Conservation (phyloP, 495 filamentous ascomycete species). For the Penicillium angulare region DNA sequence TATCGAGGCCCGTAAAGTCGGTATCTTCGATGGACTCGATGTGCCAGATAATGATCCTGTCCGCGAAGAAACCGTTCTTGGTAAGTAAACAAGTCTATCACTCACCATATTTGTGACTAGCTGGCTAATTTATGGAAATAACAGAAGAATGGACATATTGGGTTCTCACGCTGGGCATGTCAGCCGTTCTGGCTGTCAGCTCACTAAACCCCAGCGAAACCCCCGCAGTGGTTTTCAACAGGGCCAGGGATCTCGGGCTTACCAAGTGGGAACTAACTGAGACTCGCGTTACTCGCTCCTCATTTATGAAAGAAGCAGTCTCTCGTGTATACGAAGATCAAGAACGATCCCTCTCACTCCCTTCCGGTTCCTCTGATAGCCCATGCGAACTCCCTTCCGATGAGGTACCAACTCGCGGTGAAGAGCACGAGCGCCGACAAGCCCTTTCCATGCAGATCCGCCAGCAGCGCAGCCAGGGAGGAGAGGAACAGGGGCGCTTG, state of each 20-base stretch:
- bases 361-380: slow-evolving; percentile 7
- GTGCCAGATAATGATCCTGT: slow-evolving; percentile 47
- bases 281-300: slow-evolving; percentile 45
- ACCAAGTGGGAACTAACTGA: slow-evolving; percentile 55
- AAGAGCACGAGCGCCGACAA: slow-evolving; percentile 25
- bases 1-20: slow-evolving; percentile 52
- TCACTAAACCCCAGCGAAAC: slow-evolving; percentile 42
- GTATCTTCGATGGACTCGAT: slow-evolving; percentile 53
- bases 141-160: slow-evolving; percentile 64
- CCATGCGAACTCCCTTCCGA: slow-evolving; percentile 9
- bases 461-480: slow-evolving; percentile 25
- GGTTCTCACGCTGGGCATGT: slow-evolving; percentile 58
- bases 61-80: slow-evolving; percentile 54
- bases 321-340: slow-evolving; percentile 57
- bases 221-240: slow-evolving; percentile 46
- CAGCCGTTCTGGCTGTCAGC: slow-evolving; percentile 55
- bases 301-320: slow-evolving; percentile 64
- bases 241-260: slow-evolving; percentile 53
- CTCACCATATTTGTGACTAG: not conserved
- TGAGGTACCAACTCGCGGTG: slow-evolving; percentile 25
- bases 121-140: slow-evolving; percentile 34
- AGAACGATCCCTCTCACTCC: slow-evolving; percentile 22
- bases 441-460: slow-evolving; percentile 34
- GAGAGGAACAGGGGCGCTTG: slow-evolving; percentile 26
- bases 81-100: slow-evolving; percentile 31